Base-by-base conservation (phyloP, 148 eudicot genomes). In the Diospyros kaki region DNA sequence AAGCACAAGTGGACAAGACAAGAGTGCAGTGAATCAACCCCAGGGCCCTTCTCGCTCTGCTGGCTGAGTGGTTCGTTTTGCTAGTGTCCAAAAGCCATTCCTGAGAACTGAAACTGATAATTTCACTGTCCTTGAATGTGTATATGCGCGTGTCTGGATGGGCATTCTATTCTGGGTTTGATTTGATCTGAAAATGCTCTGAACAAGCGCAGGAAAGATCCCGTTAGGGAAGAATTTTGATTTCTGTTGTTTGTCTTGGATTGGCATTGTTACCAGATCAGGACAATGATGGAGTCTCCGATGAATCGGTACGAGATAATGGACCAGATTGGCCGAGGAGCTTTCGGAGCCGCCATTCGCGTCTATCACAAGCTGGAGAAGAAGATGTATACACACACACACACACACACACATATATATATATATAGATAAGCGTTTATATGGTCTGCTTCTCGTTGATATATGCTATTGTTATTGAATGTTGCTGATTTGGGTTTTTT, bases 281-380 rank as follows among this genome's bases (percentile, higher is more conserved):
- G 28, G 28, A 28, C 28, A 28, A 28, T 28, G 48, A 94, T 90
- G 92, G 93, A 89, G 74, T 95, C 97, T 66, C 85, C 81, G 64
- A 95, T 95, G 99, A 97, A 95, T 81, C 99, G 93, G 54, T 95
- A 95, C 65, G 99, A 95, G 84, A 88, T 92, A 78, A 95, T 95
- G 97, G 99, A 95, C 87, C 99, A 92, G 79, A 92, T 95, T 86
- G 99, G 99, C 0, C 89, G 99, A 12, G 99, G 99, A 46, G 99
- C 99, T 52, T 95, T 95, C 62, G 99, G 99, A 4, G 99, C 99
- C 38, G 99, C 99, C 72, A 95, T 95, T 73, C 91, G 92, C 55
- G 99, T 95, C 17, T 76, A 89, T 89, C 97, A 95, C 85, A 92
- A 87, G 77, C 51, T 79, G 39, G 99, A 95, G 77, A 92, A 84